Evolutionary conservation across 75 land plant species (phyloP).

Genomic region (Adiantum capillusveneris): DNA sequence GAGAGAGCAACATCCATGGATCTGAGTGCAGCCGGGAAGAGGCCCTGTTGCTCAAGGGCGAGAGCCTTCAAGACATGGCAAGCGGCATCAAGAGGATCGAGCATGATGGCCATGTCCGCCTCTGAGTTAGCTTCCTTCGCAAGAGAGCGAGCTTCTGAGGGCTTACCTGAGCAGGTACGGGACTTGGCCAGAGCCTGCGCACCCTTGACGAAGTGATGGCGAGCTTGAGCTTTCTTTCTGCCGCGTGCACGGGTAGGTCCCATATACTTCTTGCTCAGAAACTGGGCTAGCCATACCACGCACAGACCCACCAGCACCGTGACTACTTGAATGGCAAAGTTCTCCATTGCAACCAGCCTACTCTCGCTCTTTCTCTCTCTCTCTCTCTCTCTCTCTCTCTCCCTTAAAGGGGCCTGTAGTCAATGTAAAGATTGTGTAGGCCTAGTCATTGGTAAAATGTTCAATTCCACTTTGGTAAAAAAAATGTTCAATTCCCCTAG

Average conservation of each 20-base stretch:
- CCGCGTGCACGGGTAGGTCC: slow-evolving; percentile 18
- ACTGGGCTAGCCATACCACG: slow-evolving; percentile 31
- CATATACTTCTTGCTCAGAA: slow-evolving; percentile 28
- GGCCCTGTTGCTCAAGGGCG: slow-evolving; percentile 59
- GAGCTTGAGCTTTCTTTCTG: slow-evolving; percentile 32
- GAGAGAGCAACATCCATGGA: slow-evolving; percentile 55
- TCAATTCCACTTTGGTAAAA: too few relatives aligned
- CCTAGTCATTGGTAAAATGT: too few relatives aligned
- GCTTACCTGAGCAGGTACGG: slow-evolving; percentile 19
- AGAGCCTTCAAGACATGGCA: slow-evolving; percentile 62
- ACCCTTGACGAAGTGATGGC: slow-evolving; percentile 73
- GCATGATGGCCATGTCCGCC: slow-evolving; percentile 58
- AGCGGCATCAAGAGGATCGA: slow-evolving; percentile 71
- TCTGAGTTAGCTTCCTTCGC: slow-evolving; percentile 45
- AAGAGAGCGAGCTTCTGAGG: slow-evolving; percentile 14
- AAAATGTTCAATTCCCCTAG: too few relatives aligned
- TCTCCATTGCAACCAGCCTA: slow-evolving; percentile 1
- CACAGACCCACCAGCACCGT: slow-evolving; percentile 21
- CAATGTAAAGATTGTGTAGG: too few relatives aligned
- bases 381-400: too few relatives aligned
- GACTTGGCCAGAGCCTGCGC: slow-evolving; percentile 74
- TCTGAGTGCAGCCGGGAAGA: slow-evolving; percentile 43
- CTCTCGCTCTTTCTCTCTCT: too few relatives aligned
- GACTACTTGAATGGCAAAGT: slow-evolving; percentile 8
- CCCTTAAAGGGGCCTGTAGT: too few relatives aligned